Evolutionary conservation across 306 rosid genomes (phyloP).

Genomic region (Pyrus pyrifolia): DNA sequence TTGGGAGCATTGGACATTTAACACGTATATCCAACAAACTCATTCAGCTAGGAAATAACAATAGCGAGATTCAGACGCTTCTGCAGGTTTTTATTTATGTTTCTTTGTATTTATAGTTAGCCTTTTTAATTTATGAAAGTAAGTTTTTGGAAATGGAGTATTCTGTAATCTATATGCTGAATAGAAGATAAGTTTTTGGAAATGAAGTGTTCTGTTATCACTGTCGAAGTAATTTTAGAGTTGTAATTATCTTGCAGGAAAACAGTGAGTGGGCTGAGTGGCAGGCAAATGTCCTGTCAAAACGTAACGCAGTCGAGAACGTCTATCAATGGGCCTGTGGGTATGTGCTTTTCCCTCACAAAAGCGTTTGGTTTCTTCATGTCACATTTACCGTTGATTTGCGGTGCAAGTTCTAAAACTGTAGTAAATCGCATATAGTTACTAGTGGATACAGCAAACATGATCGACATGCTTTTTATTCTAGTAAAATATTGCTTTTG

Average conservation of each 20-base stretch:
- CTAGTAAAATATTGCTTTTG: neutral
- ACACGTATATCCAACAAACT: constrained; percentile 92
- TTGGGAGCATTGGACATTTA: constrained; percentile 88
- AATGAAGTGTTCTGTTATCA: neutral
- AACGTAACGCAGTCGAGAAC: constrained; percentile 77
- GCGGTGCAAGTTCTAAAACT: neutral
- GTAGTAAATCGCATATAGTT: neutral
- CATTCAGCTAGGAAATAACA: constrained; percentile 63
- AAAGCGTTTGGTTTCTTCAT: constrained; percentile 1
- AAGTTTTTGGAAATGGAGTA: neutral
- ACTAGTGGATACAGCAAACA: neutral
- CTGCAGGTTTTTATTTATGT: constrained; percentile 53
- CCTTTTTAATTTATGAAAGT: neutral
- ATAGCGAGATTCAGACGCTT: constrained; percentile 51
- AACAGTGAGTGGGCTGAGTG: constrained; percentile 79
- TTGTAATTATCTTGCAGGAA: constrained; percentile 43
- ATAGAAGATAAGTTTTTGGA: neutral
- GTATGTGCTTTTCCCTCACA: constrained; percentile 45
- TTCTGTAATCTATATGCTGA: neutral
- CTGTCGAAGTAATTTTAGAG: neutral
- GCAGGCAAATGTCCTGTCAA: constrained; percentile 54
- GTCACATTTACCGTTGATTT: neutral
- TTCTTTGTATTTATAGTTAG: neutral
- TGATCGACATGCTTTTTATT: neutral
- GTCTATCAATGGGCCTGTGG: constrained; percentile 96